Conservation (phyloP, 192 early-diverging fungal species). For the Mortierella alpina region DNA sequence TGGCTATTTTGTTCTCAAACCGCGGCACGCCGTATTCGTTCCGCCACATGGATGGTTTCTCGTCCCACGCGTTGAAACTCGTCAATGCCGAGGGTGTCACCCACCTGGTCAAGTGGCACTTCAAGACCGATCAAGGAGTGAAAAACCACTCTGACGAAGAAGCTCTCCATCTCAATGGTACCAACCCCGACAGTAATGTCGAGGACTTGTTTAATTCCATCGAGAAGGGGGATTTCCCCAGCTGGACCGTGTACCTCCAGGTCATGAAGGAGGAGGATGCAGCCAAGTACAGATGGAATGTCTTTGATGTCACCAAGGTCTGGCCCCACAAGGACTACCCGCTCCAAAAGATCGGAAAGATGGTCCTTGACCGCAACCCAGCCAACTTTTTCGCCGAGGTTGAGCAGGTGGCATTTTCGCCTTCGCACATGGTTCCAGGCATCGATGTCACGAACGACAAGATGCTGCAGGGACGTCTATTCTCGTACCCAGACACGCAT, state of each 20-base stretch:
- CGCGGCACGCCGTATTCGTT: constrained; percentile 84
- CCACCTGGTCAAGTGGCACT: constrained; percentile 90
- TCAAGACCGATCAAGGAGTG: constrained; percentile 82
- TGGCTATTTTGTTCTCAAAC: constrained; percentile 85
- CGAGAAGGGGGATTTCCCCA: constrained; percentile 72
- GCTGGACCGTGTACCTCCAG: constrained; percentile 81
- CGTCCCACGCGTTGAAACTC: constrained; percentile 80
- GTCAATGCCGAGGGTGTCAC: constrained; percentile 75
- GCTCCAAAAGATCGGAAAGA: constrained; percentile 78
- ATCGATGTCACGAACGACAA: constrained; percentile 82
- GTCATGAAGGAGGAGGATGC: constrained; percentile 79
- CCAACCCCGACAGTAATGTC: constrained; percentile 81
- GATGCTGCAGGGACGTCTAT: constrained; percentile 88
- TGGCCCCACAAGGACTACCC: constrained; percentile 84
- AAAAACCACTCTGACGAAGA: constrained; percentile 75
- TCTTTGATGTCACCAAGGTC: constrained; percentile 86
- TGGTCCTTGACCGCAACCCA: constrained; percentile 84
- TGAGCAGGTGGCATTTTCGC: constrained; percentile 86
- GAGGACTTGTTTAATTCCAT: constrained; percentile 82
- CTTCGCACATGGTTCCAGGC: constrained; percentile 83
- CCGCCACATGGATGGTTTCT: constrained; percentile 88
- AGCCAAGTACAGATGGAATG: constrained; percentile 77
- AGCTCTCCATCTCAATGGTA: constrained; percentile 65
- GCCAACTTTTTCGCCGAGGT: constrained; percentile 90
- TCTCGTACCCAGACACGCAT: constrained; percentile 89